Base-by-base conservation (phyloP, 495 filamentous ascomycete genomes). In the Trichoderma orchidacearum region DNA sequence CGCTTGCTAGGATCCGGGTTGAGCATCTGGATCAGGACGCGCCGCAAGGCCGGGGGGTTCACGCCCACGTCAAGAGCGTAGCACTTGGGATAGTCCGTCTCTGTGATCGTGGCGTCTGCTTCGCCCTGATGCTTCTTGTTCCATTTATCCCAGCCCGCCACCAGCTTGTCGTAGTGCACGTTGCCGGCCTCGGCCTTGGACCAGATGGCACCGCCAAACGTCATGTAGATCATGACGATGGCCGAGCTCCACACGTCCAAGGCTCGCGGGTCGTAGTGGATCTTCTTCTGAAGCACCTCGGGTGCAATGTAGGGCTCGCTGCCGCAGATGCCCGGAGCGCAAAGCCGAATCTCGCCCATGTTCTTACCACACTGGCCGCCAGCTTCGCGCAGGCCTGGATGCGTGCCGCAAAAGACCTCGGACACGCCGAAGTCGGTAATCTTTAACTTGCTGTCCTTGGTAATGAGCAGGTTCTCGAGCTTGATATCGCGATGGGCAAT, bases 401-500 rank as follows among this genome's bases (percentile, higher is more conserved):
- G 86, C 51, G 78, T 82, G 54, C 85, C 85, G 48, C 74, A 76
- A 67, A 90, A 90, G 18, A 89, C 84, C 61, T 88, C 84, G 0
- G 84, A 84, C 30, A 86, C 82, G 36, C 86, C 86, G 71, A 91
- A 90, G 68, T 90, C 87, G 35, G 86, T 84, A 57, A 91, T 87
- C 66, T 90, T 90, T 50, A 90, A 70, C 60, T 83, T 80, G 58
- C 86, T 84, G 52, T 84, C 77, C 31, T 73, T 76, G 1, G 77
- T 82, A 53, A 92, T 71, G 54, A 92, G 74, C 23, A 90, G 71
- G 63, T 90, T 90, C 66, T 90, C 87, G 8, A 84, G 75, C 67
- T 90, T 92, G 71, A 90, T 80, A 64, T 92, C 87, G n/a, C 86
- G 81, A 62, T 90, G 86, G 23, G 85, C 86, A 60, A 89, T 84